A percentile compares a stretch with the other conserved stretches of the same genome.
Evolutionary conservation across 2,329 filamentous ascomycete species (phyloP).

Genomic region (Colletotrichum liaoningense): DNA sequence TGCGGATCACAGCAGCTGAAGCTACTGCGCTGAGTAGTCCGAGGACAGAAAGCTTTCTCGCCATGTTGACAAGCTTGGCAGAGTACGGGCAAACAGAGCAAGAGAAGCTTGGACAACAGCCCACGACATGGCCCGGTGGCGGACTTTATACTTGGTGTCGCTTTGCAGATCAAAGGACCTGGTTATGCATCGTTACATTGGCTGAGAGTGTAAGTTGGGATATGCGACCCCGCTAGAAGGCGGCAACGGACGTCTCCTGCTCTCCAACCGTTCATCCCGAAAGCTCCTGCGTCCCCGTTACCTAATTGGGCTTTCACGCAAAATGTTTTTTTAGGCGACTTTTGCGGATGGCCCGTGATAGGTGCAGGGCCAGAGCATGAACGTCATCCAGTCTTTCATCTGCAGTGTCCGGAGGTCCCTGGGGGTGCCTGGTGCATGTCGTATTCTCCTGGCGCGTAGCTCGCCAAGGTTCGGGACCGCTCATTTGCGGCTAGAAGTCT

Average conservation of each 20-base stretch:
- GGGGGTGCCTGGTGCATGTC: background rate
- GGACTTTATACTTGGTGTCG: conserved; percentile 13
- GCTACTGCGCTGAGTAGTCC: conserved; percentile 17
- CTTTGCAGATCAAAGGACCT: conserved; percentile 5
- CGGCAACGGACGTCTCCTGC: background rate
- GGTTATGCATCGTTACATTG: conserved; percentile 10
- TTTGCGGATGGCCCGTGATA: background rate
- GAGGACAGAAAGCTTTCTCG: conserved; percentile 20
- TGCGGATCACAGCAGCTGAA: conserved; percentile 28
- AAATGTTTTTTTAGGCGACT: background rate
- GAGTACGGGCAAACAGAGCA: background rate
- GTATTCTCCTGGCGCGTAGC: conserved; percentile 3
- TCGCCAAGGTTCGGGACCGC: conserved; percentile 2
- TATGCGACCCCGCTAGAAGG: background rate
- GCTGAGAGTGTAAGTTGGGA: background rate
- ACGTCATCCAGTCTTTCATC: conserved; percentile 28
- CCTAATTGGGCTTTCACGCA: background rate
- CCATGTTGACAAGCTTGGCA: conserved; percentile 22
- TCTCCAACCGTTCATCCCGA: conserved; percentile 26
- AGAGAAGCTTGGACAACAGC: background rate
- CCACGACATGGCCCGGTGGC: background rate
- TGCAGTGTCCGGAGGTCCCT: conserved; percentile 14
- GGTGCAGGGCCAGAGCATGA: conserved; percentile 18
- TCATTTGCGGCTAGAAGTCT: conserved; percentile 17
- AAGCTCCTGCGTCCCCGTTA: background rate